Base-by-base conservation (phyloP, 2,329 filamentous ascomycete genomes). In the Macroventuria anomochaeta region DNA sequence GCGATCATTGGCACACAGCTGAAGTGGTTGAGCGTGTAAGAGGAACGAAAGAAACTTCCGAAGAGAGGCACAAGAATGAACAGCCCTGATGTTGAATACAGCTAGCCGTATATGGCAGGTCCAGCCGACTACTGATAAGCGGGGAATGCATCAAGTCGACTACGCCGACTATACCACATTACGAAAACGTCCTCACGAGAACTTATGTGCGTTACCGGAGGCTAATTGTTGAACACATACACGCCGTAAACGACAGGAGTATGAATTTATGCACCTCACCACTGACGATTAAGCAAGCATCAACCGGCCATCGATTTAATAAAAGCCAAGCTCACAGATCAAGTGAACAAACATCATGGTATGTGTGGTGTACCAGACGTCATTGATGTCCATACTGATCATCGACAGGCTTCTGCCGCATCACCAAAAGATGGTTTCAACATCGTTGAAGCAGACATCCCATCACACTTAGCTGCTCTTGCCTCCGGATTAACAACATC, bases 391-490 rank as follows among this genome's bases (percentile, higher is more conserved):
- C 4, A 3, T 3, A 8, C 36, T 54, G 7, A 54, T 2, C 7
- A 1, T 5, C 5, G 1, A 10, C 10, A 54, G 51, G 15, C 13
- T 8, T 15, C 29, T 13, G n/a, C 0, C 1, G 5, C 3, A 3
- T 10, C 21, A 29, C 1, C 21, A 1, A 21, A 37, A 10, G 33
- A 32, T 18, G n/a, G 15, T 6, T 62, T 72, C 33, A 59, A 69
- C 49, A 70, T 82, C 21, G 73, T 82, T n/a, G 80, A 82, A 59
- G 78, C 80, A 31, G 77, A 68, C 51, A 80, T 83, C 40, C 63
- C 69, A 4, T 75, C 80, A 26, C 74, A 83, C 1, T 69, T 75
- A 40, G 38, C 68, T 36, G 80, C 79, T 17, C 73, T 83, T 10
- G 59, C 67, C 12, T 63, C 68, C 5, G 75, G 78, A 26, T 50